Base-by-base conservation (phyloP, 331 rosid genomes). In the Pyracantha coccinea region DNA sequence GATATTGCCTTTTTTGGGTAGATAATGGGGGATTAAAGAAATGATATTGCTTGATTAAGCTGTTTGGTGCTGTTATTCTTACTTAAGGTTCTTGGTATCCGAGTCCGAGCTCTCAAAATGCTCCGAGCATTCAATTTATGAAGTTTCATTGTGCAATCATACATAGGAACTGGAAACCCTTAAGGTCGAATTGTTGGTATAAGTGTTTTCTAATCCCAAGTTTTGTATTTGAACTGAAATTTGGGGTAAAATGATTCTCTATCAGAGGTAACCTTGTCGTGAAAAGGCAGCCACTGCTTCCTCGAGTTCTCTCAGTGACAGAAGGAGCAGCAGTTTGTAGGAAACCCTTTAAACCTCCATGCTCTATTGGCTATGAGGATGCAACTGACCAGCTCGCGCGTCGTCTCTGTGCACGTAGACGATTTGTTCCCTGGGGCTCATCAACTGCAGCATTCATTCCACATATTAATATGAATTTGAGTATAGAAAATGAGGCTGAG, bases 351-450 rank as follows among this genome's bases (percentile, higher is more conserved):
- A 94, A 91, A 47, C 95, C 97, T 44, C 98, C 98, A 15, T 86
- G 87, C 66, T 84, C 89, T 45, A 78, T 75, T 80, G 88, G 94
- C 59, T 86, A 83, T 58, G 75, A 67, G 82, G 83, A 80, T 64
- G 66, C 73, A 58, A 84, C 88, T 41, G 76, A 82, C 32, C 88
- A 89, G 59, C 97, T 94, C 28, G 62, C 89, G 17, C 97, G 93
- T 9, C 90, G 96, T 29, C 96, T 94, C 76, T 86, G 79, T 44
- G 97, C 90, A 53, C 94, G 97, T 19, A 91, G 88, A 77, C 82
- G 88, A 84, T 94, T 94, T 78, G 93, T 94, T 45, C 98, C 98
- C 0, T 94, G 98, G 98, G 94, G 98, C 28, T 91, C 96, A 41
- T 74, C 86, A 19, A 81, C 75, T 58, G 85, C 92, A 17, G 85